phyloP scores from a whole-genome alignment of 2,329 filamentous ascomycete species.

The Claviceps purpurea region DNA sequence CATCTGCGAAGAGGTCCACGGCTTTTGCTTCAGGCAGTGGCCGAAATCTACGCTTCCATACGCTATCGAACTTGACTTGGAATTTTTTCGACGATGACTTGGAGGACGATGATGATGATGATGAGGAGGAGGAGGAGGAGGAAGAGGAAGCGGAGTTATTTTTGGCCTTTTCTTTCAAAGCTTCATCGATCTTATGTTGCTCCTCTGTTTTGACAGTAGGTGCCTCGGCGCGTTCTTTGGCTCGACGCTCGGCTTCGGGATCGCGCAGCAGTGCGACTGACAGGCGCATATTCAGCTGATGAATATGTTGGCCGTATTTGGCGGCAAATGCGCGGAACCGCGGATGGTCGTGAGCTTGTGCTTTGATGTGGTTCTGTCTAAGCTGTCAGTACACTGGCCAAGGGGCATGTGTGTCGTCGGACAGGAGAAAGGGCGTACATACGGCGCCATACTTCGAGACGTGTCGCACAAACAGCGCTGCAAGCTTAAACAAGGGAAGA shows the following conservation, averaged over 20 bases:
- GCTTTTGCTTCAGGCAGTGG: conserved; percentile 51
- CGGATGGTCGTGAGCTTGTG: conserved; percentile 50
- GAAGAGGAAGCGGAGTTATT: neutral
- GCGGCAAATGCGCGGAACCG: conserved; percentile 48
- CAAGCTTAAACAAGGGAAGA: conserved; percentile 55
- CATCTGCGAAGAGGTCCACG: conserved; percentile 53
- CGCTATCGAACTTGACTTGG: conserved; percentile 27
- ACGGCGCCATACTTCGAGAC: conserved; percentile 58
- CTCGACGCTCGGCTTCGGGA: conserved; percentile 40
- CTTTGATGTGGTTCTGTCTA: conserved; percentile 49
- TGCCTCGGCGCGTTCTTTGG: conserved; percentile 48
- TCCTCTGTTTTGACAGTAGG: conserved; percentile 54
- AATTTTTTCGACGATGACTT: conserved; percentile 11
- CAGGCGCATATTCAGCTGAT: conserved; percentile 54
- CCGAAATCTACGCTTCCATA: conserved; percentile 51
- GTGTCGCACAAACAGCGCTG: conserved; percentile 48
- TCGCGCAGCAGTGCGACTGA: conserved; percentile 47
- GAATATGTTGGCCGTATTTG: conserved; percentile 48
- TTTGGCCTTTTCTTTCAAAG: conserved; percentile 25
- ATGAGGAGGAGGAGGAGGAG: neutral
- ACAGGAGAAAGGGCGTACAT: conserved; percentile 18
- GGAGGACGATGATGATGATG: neutral
- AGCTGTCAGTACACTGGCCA: conserved; percentile 8
- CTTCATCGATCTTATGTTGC: conserved; percentile 41
- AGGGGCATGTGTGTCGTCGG: neutral